Conservation (phyloP, 441 rosid species). For the Pelargonium myrrhifolium region DNA sequence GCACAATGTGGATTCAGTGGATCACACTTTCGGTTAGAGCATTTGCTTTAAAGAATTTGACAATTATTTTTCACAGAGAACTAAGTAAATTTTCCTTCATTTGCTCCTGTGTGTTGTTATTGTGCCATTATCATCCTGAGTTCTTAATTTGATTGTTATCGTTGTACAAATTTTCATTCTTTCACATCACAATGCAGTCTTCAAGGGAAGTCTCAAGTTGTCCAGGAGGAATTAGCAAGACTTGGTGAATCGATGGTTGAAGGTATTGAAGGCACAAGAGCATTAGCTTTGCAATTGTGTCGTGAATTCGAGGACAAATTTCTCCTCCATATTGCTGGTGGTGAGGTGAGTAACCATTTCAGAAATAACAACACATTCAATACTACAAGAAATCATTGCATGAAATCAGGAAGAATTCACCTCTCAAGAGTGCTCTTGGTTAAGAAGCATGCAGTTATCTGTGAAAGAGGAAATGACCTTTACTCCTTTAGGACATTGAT, state of each 20-base stretch:
- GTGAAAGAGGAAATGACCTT: not conserved
- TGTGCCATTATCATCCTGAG: not conserved
- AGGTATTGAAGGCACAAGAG: constrained; percentile 89
- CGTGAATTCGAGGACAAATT: constrained; percentile 97
- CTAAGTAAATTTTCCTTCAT: not conserved
- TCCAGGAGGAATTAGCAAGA: constrained; percentile 78
- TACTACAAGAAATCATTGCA: not conserved
- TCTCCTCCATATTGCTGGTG: constrained; percentile 75
- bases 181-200: constrained; percentile 41
- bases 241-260: constrained; percentile 76
- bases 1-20: not conserved
- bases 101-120: not conserved
- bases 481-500: not conserved
- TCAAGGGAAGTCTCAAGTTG: constrained; percentile 78
- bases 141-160: not conserved
- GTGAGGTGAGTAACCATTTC: constrained; percentile 60
- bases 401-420: constrained; percentile 1
- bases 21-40: not conserved
- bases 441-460: not conserved
- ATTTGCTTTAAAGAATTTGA: not conserved
- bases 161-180: not conserved
- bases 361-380: not conserved
- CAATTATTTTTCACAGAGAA: not conserved
- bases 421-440: not conserved
- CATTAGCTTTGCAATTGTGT: constrained; percentile 89